phyloP scores from a whole-genome alignment of 139 green algal species.

The Chlorella vulgaris region DNA sequence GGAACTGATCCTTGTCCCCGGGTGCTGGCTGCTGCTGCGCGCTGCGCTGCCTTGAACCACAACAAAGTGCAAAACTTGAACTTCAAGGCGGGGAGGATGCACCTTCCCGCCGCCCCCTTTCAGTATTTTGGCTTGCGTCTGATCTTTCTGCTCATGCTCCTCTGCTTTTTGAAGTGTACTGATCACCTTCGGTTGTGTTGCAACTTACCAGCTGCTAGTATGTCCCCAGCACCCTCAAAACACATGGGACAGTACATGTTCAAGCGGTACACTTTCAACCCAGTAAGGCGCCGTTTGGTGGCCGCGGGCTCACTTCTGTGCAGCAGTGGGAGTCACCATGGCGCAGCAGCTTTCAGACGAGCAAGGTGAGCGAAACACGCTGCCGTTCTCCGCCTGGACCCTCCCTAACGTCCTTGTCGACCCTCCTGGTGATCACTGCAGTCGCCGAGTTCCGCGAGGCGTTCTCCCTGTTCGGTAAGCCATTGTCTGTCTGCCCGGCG shows the following conservation, averaged over 20 bases:
- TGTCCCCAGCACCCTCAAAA: no score
- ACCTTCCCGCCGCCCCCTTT: not conserved
- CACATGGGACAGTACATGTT: no score
- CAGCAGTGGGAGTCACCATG: not conserved
- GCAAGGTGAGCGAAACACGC: not conserved
- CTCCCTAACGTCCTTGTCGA: not conserved
- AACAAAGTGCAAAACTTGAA: not conserved
- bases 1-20: no score
- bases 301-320: no score
- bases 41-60: conserved; percentile 18
- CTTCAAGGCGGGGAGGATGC: not conserved
- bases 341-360: conserved; percentile 35
- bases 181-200: no score
- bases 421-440: conserved; percentile 62
- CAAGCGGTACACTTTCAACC: no score
- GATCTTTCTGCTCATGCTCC: no score
- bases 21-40: conserved; percentile 10
- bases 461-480: conserved; percentile 67
- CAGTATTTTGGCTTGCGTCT: no score
- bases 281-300: no score
- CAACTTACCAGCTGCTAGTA: no score
- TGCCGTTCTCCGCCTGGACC: not conserved
- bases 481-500: no score
- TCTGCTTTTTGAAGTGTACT: no score
- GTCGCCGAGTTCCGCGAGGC: conserved; percentile 85